Conservation (phyloP, 2,329 filamentous ascomycete species). For the Diaporthe nobilis region DNA sequence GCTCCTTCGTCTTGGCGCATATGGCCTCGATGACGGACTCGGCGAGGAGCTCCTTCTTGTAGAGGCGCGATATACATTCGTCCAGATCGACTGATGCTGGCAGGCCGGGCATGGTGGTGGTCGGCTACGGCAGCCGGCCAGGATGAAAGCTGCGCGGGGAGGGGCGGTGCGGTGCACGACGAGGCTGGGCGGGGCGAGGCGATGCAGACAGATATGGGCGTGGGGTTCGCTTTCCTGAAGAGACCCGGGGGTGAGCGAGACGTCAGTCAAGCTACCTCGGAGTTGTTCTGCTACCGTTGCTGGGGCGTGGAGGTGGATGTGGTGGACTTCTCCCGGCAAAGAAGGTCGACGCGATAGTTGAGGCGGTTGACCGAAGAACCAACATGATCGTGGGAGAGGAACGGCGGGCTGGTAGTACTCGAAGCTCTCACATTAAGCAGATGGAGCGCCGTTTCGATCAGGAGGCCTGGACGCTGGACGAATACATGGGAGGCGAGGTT, state of each 20-base stretch:
- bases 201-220: not conserved
- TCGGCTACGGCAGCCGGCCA: constrained; percentile 6
- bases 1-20: constrained; percentile 98
- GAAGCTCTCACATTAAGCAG: constrained; percentile 24
- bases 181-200: not conserved
- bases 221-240: not conserved
- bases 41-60: constrained; percentile 94
- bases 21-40: constrained; percentile 99
- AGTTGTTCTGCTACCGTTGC: constrained; percentile 31
- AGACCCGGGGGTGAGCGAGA: not conserved
- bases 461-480: not conserved
- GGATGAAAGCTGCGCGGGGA: not conserved
- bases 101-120: constrained; percentile 50
- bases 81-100: constrained; percentile 96
- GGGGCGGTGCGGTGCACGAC: not conserved
- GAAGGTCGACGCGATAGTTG: constrained; percentile 46
- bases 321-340: constrained; percentile 45
- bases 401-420: constrained; percentile 15
- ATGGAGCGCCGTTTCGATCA: constrained; percentile 29
- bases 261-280: constrained; percentile 28
- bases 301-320: constrained; percentile 36
- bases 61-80: constrained; percentile 96
- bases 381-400: constrained; percentile 46
- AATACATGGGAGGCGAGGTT: constrained; percentile 29
- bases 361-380: constrained; percentile 47